phyloP scores from a whole-genome alignment of 305 asterid genomes.

The Fraxinus floribunda region DNA sequence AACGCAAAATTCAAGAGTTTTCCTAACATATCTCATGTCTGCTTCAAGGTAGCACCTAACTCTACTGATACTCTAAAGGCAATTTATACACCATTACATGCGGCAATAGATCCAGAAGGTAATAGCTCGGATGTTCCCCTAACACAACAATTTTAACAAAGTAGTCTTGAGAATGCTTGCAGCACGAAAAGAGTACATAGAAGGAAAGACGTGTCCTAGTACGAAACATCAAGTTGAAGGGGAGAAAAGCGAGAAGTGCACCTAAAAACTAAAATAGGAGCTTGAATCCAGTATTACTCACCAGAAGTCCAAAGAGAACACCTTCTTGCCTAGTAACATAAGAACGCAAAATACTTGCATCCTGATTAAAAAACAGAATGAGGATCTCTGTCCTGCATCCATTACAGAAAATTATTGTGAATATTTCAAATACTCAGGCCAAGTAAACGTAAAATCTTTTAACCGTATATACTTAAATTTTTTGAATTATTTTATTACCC shows the following conservation, averaged over 20 bases:
- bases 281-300: conserved; percentile 37
- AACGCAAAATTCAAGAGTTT: neutral
- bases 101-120: neutral
- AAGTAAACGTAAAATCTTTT: neutral
- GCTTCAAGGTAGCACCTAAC: conserved; percentile 12
- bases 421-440: conserved; percentile 14
- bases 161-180: neutral
- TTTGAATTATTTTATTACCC: conserved; percentile 59
- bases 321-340: conserved; percentile 75
- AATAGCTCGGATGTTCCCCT: neutral
- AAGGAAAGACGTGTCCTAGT: neutral
- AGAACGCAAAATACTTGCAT: conserved; percentile 76
- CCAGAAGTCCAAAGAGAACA: conserved; percentile 82
- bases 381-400: conserved; percentile 97
- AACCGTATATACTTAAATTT: conserved; percentile 8
- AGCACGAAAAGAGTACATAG: neutral
- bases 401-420: conserved; percentile 33
- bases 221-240: neutral
- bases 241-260: neutral
- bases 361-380: conserved; percentile 77
- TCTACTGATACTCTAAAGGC: conserved; percentile 1
- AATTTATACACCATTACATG: conserved; percentile 3
- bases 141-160: neutral
- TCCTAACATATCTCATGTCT: conserved; percentile 1
- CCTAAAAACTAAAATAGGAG: neutral